Evolutionary conservation across 176 grass and related monocot species (phyloP).

Genomic region (Carex pumila): DNA sequence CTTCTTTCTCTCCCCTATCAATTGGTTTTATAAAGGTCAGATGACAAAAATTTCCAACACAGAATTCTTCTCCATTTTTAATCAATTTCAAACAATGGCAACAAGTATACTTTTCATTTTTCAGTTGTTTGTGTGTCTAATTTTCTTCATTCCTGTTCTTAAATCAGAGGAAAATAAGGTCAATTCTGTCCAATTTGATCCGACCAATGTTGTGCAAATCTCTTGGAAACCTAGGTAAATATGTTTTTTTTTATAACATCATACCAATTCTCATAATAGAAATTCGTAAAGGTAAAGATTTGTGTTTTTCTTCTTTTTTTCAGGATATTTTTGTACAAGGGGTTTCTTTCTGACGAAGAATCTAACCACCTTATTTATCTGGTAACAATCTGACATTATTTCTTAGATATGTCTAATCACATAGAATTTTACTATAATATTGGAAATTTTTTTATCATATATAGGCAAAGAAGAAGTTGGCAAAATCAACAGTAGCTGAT

Average conservation of each 20-base stretch:
- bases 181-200: background rate
- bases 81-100: background rate
- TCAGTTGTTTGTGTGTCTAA: background rate
- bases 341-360: slow-evolving; percentile 24
- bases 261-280: background rate
- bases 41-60: background rate
- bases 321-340: slow-evolving; percentile 28
- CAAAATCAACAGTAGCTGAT: slow-evolving; percentile 25
- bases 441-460: background rate
- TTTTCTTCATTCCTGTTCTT: slow-evolving; percentile 7
- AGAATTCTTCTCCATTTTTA: background rate
- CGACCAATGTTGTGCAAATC: slow-evolving; percentile 17
- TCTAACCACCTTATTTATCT: slow-evolving; percentile 13
- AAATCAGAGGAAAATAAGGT: background rate
- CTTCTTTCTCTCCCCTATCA: background rate
- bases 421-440: background rate
- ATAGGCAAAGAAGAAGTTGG: slow-evolving; percentile 28
- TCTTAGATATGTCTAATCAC: background rate
- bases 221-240: slow-evolving; percentile 22
- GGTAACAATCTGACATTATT: background rate
- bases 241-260: background rate
- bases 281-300: too few species aligned
- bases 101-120: background rate
- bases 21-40: background rate
- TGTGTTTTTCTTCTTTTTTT: background rate